phyloP scores from a whole-genome alignment of 345 rosid genomes.

The Salix purpurea region DNA sequence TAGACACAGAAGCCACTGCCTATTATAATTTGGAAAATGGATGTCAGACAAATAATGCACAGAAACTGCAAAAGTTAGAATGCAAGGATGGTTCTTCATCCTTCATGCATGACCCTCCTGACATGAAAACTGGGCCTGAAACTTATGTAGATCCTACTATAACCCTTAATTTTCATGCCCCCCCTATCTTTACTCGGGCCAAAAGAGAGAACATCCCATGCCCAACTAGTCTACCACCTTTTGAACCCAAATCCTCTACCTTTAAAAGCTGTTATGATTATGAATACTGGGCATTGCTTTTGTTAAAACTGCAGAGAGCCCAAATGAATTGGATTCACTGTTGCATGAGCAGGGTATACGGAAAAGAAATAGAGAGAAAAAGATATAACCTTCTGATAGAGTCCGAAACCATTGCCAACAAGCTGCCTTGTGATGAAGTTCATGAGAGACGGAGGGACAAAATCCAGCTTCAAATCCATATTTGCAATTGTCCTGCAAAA shows the following conservation, averaged over 20 bases:
- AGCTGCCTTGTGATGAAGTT: conserved; percentile 91
- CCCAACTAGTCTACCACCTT: not conserved
- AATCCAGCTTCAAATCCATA: conserved; percentile 85
- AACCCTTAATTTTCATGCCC: not conserved
- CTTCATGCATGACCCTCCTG: not conserved
- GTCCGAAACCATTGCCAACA: conserved; percentile 78
- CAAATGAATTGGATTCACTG: not conserved
- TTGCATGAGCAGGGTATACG: not conserved
- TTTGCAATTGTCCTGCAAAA: conserved; percentile 68
- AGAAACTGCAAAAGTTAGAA: not conserved
- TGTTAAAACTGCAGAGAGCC: not conserved
- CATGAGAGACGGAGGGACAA: conserved; percentile 81
- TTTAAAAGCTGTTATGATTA: not conserved
- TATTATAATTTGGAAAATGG: conserved; percentile 25
- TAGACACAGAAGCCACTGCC: conserved; percentile 65
- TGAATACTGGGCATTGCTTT: not conserved
- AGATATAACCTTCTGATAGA: conserved; percentile 74
- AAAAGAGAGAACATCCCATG: not conserved
- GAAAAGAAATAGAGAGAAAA: not conserved
- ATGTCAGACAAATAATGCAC: conserved; percentile 5
- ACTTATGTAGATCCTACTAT: not conserved
- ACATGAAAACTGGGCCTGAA: not conserved
- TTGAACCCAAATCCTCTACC: not conserved
- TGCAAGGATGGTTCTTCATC: conserved; percentile 1
- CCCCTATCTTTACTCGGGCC: not conserved